These are phyloP conservation scores for Fusarium sp. DNA, from an alignment of 2,329 filamentous ascomycete species.

Conservation along the genomic window DNA sequence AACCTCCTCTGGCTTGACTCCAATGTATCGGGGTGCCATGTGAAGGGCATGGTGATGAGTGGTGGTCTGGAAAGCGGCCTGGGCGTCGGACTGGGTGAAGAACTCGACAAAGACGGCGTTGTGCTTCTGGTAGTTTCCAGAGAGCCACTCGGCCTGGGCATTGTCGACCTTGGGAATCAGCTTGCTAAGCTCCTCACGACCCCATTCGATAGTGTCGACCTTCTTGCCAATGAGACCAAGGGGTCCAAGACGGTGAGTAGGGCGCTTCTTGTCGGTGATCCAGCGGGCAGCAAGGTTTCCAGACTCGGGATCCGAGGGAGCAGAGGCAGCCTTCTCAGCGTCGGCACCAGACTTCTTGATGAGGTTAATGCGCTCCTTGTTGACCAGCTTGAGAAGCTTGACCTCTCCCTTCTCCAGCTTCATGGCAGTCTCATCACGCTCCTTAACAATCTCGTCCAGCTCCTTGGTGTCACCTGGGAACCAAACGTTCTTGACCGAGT, in stretches of 20 bases:
- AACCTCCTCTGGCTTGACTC: constrained; percentile 82
- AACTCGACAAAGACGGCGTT: constrained; percentile 95
- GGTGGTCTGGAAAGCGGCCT: constrained; percentile 84
- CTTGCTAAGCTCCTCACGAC: constrained; percentile 67
- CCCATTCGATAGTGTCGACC: constrained; percentile 91
- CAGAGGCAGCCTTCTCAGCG: constrained; percentile 48
- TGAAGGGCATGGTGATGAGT: constrained; percentile 85
- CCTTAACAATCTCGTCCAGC: constrained; percentile 81
- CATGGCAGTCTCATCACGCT: constrained; percentile 79
- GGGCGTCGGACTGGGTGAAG: constrained; percentile 82
- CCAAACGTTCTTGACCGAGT: constrained; percentile 86
- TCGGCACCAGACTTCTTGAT: constrained; percentile 49
- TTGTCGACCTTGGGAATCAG: constrained; percentile 74
- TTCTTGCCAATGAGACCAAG: constrained; percentile 72
- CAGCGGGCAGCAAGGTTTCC: constrained; percentile 74
- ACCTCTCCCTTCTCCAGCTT: constrained; percentile 88
- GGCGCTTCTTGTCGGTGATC: constrained; percentile 75
- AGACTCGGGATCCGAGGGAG: constrained; percentile 72
- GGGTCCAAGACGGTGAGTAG: constrained; percentile 73
- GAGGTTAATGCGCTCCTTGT: constrained; percentile 52
- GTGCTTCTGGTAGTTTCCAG: constrained; percentile 72
- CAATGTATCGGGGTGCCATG: constrained; percentile 87
- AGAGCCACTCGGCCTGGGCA: constrained; percentile 71
- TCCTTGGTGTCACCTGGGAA: constrained; percentile 79
- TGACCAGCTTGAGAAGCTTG: constrained; percentile 76